Base-by-base conservation (phyloP, 257 asterid species). In the Solanum chmielewskii region DNA sequence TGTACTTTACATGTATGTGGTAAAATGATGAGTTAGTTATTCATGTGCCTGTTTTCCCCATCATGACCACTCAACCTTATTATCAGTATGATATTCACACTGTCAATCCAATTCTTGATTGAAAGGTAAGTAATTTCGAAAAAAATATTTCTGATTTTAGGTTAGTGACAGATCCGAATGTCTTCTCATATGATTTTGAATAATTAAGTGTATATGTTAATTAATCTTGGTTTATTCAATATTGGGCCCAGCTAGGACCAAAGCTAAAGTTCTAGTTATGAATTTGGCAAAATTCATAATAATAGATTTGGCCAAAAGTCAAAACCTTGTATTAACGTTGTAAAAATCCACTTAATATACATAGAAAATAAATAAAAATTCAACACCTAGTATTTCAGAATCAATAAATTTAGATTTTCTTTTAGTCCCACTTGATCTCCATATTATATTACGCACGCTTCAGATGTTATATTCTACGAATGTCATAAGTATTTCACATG, bases 1-100 rank as follows among this genome's bases (percentile, higher is more conserved):
- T 23, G 35, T 6, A 41, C 83, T 75, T 18, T 9, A 76, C 60
- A 23, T 76, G 59, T 76, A 41, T 78, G 35, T 41, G 85, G 21
- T 25, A 13, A 56, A 39, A 25, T 60, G 80, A 78, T 76, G 88
- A 86, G 88, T 86, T 86, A 62, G 88, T 60, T 76, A 41, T 86
- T 86, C 88, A 86, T 86, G 88, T 86, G 88, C 86, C 88, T 62
- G 81, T 81, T 85, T 86, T 86, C 86, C 70, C 88, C 88, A 86
- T 86, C 88, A 78, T 77, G 88, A 77, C 64, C 31, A 62, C 85
- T 44, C 66, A 45, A 42, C 86, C 88, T 86, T 86, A 52, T 56
- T 59, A 60, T 45, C 16, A 52, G 15, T 73, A 37, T 15, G 10
- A 73, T 73, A 70, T 70, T 33, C 44, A 73, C 42, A 15, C 25